Base-by-base conservation (phyloP, 768 basidiomycete species). In the Clathrus columnatus region DNA sequence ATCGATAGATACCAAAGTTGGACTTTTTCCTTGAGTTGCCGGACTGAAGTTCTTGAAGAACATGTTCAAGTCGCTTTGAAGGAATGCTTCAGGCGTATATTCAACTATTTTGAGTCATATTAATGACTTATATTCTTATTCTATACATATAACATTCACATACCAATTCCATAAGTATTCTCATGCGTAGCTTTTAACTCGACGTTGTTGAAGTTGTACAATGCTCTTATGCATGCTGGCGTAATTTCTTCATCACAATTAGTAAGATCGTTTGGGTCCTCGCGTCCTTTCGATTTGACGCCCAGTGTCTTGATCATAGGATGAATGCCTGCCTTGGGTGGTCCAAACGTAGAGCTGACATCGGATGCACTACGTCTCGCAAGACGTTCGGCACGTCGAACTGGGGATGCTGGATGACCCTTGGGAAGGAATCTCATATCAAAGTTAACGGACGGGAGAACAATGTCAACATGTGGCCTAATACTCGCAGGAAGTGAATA, bases 81-180 rank as follows among this genome's bases (percentile, higher is more conserved):
- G 24, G 51, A 55, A 60, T 2, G 56, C 51, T 44, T 57, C 50
- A 6, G 59, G 59, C 8, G 59, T 53, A 43, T 53, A 58, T 48
- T 60, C 59, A 42, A 60, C 56, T 36, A 36, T 3, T 24, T 14
- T 42, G 28, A 10, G 36, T 8, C 16, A 55, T 2, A 17, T 21
- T 10, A 8, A 23, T 42, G 2, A 32, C 20, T 53, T 32, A 53
- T 11, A 36, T 3, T n/a, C 36, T 11, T 8, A 36, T 36, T n/a
- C 36, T 2, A 14, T 20, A 29, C 17, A 42, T 21, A 24, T 17
- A 21, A 10, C 11, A 36, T 32, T 46, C 17, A 72, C 59, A 74
- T 75, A 45, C 75, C 57, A 47, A 85, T 72, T 27, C 82, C 84
- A 50, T 79, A 75, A 41, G 73, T 77, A 62, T 85, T 86, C 44